A percentile compares a stretch with the other conserved stretches of the same genome.
phyloP scores from a whole-genome alignment of 2,329 filamentous ascomycete genomes.

The Blastomyces parvus region DNA sequence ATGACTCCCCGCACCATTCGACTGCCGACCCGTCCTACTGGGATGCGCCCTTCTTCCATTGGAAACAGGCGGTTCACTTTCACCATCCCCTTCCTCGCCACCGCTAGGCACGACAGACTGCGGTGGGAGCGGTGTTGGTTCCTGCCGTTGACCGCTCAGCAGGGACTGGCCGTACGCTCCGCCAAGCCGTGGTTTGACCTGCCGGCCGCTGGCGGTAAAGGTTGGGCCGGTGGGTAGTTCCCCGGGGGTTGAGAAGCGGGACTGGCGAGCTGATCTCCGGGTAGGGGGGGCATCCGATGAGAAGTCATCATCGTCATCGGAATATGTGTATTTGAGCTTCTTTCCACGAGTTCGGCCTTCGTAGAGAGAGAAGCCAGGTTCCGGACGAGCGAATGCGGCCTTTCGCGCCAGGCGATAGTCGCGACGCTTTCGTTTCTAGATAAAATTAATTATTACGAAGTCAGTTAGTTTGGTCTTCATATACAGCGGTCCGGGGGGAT shows the following conservation, averaged over 20 bases:
- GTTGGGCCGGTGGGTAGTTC: conserved; percentile 52
- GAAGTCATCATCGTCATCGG: conserved; percentile 71
- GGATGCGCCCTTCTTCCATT: conserved; percentile 39
- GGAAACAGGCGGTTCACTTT: conserved; percentile 23
- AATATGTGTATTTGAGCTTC: conserved; percentile 92
- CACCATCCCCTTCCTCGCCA: conserved; percentile 38
- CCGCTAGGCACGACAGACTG: conserved; percentile 19
- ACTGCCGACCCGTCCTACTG: conserved; percentile 10
- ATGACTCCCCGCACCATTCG: conserved; percentile 29
- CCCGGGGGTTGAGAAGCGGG: conserved; percentile 61
- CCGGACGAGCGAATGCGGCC: conserved; percentile 76
- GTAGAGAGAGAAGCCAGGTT: conserved; percentile 84
- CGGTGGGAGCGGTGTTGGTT: conserved; percentile 37
- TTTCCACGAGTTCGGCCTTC: conserved; percentile 95
- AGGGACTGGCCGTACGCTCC: conserved; percentile 48
- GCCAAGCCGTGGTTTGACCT: conserved; percentile 52
- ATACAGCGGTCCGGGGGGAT: not conserved
- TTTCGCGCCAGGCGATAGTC: conserved; percentile 83
- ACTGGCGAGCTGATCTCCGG: conserved; percentile 51
- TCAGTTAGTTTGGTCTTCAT: conserved; percentile 13
- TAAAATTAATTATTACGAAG: conserved; percentile 9
- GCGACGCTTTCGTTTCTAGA: conserved; percentile 77
- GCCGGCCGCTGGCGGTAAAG: conserved; percentile 76
- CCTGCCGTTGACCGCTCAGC: conserved; percentile 42
- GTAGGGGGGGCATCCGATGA: conserved; percentile 52